These are phyloP conservation scores for Aspergillus saccharolyticus DNA, from an alignment of 495 filamentous ascomycete species.

Conservation along the genomic window DNA sequence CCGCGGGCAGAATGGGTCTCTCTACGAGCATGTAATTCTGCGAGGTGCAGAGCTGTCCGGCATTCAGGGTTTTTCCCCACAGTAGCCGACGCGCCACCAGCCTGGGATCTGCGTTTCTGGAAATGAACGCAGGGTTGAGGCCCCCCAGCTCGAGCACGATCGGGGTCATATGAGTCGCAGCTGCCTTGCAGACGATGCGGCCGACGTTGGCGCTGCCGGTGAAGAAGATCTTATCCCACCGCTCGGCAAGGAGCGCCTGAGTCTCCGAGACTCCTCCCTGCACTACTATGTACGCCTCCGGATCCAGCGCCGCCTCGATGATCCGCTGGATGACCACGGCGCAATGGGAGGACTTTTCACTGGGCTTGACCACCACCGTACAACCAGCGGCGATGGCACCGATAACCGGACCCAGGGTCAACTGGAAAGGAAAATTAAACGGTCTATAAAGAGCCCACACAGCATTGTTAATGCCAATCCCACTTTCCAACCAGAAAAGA, in stretches of 20 bases:
- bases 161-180: conserved; percentile 86
- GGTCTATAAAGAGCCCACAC: conserved; percentile 51
- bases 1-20: conserved; percentile 60
- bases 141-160: conserved; percentile 87
- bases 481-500: too few relatives aligned
- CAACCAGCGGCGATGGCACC: conserved; percentile 92
- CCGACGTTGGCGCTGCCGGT: conserved; percentile 76
- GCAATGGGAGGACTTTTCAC: conserved; percentile 68
- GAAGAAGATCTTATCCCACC: conserved; percentile 98
- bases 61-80: conserved; percentile 82
- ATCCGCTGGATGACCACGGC: conserved; percentile 77
- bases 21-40: conserved; percentile 89
- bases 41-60: conserved; percentile 82
- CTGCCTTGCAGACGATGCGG: conserved; percentile 84
- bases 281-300: conserved; percentile 67
- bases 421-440: conserved; percentile 87
- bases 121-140: conserved; percentile 83
- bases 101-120: conserved; percentile 69
- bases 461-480: conserved; percentile 1
- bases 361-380: conserved; percentile 84
- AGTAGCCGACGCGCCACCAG: conserved; percentile 79
- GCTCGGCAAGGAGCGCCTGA: conserved; percentile 73
- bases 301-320: conserved; percentile 67
- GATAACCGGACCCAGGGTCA: conserved; percentile 71
- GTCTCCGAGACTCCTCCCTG: conserved; percentile 79